Evolutionary conservation across 2,329 filamentous ascomycete species (phyloP).

Genomic region (Xylaria sp.): DNA sequence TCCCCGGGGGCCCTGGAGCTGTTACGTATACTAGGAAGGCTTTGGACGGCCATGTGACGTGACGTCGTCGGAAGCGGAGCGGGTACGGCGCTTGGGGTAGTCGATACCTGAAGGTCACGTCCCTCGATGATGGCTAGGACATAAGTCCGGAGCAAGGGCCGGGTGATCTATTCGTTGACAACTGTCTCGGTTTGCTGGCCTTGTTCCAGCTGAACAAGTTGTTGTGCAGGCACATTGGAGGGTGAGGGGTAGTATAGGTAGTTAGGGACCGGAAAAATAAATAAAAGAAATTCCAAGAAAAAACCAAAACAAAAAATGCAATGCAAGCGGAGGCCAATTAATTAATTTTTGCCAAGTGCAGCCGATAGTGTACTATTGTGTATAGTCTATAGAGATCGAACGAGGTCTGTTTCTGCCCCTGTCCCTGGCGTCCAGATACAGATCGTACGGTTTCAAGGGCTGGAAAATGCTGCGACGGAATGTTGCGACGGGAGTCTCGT

Average conservation of each 20-base stretch:
- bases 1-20: constrained; percentile 4
- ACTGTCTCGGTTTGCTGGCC: not conserved
- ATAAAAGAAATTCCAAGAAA: not conserved
- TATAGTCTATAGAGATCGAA: constrained; percentile 17
- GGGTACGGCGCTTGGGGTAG: constrained; percentile 21
- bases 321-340: not conserved
- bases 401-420: constrained; percentile 13
- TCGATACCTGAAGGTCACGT: constrained; percentile 7
- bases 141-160: not conserved
- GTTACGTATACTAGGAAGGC: constrained; percentile 9
- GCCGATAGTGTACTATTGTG: not conserved
- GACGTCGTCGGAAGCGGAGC: constrained; percentile 26
- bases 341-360: not conserved
- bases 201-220: not conserved
- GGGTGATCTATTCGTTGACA: not conserved
- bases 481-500: constrained; percentile 14
- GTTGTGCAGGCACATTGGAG: not conserved
- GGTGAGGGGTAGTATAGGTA: constrained; percentile 1
- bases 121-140: not conserved
- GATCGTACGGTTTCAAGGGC: constrained; percentile 34
- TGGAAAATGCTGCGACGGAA: constrained; percentile 22
- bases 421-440: constrained; percentile 11
- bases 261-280: no score
- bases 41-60: constrained; percentile 26
- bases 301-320: not conserved